These are phyloP conservation scores for Boletus barrowsii DNA, from an alignment of 768 basidiomycete genomes.

Conservation along the genomic window DNA sequence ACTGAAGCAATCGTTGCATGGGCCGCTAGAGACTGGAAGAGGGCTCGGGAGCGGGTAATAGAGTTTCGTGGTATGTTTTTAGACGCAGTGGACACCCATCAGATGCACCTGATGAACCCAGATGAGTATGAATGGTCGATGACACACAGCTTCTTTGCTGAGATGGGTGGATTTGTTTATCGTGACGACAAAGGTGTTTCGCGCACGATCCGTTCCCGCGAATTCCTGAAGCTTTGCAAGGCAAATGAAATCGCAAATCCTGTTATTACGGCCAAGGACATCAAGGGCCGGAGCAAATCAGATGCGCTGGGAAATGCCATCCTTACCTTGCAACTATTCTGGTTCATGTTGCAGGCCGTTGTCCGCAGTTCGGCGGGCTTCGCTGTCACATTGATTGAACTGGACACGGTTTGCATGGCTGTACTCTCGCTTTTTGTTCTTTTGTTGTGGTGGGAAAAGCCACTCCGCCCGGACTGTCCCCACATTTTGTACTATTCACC, in stretches of 20 bases:
- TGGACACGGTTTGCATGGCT: background rate
- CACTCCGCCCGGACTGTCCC: background rate
- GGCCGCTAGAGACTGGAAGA: background rate
- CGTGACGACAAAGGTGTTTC: background rate
- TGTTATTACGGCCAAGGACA: background rate
- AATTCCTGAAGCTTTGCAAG: background rate
- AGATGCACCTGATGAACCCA: background rate
- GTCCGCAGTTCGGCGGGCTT: background rate
- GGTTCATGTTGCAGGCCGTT: background rate
- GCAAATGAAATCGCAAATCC: background rate
- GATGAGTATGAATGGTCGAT: background rate
- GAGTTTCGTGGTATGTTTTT: background rate
- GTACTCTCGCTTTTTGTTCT: background rate
- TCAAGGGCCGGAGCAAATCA: background rate
- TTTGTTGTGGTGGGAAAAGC: slow-evolving; percentile 1
- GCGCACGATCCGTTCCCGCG: background rate
- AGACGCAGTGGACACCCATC: no score
- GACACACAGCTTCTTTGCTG: background rate
- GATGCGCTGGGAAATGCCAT: background rate
- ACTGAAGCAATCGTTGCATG: background rate
- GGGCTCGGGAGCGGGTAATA: background rate
- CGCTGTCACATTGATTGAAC: slow-evolving; percentile 1
- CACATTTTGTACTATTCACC: background rate
- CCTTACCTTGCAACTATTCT: background rate
- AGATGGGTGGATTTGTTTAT: background rate